Evolutionary conservation across 176 grass and related monocot species (phyloP), one percentile per base, ranked within the genome.

Genomic region (Paspalum vaginatum): DNA sequence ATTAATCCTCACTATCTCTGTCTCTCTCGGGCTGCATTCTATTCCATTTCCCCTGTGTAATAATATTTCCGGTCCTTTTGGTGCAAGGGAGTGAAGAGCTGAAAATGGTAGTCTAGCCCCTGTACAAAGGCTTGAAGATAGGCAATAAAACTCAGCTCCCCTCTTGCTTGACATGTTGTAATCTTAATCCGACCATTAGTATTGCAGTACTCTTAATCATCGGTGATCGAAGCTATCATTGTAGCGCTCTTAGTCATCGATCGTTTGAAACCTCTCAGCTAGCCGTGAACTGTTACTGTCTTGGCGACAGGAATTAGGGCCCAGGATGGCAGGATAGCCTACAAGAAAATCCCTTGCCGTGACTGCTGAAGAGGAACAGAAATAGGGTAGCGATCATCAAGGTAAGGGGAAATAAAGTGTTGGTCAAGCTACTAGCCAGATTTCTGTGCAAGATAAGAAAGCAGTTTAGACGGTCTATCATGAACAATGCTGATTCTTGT

Each of bases 41-140:
- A 20, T 87, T 81, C 54, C 76, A 74, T 74, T 82, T 62, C 37
- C 50, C 60, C 65, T 51, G 48, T 81, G 81, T 91, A 84, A 82
- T 78, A 89, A 81, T 68, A 70, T 80, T 60, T 82, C 72, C 37
- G 6, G 61, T 40, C 61, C 51, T 71, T 71, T 86, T 5, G 65
- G 70, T 47, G 68, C 62, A 73, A 72, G 85, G 58, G 81, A 43
- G 77, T 73, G 88, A 54, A 81, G 89, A 81, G 81, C 87, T 62
- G 43, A 78, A 74, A 51, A 17, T 51, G 68, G 68, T 51, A 71
- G 60, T 37, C 50, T 76, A 70, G 68, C 46, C 46, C 65, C 21
- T 91, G 89, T 91, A 91, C 82, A 91, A 85, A 91, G 76, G 85
- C 79, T 81, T 72, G 89, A 87, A 79, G 38, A 84, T 41, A n/a